Evolutionary conservation across 1,139 yeast species (phyloP).

Genomic region (Protomyces inundatus): DNA sequence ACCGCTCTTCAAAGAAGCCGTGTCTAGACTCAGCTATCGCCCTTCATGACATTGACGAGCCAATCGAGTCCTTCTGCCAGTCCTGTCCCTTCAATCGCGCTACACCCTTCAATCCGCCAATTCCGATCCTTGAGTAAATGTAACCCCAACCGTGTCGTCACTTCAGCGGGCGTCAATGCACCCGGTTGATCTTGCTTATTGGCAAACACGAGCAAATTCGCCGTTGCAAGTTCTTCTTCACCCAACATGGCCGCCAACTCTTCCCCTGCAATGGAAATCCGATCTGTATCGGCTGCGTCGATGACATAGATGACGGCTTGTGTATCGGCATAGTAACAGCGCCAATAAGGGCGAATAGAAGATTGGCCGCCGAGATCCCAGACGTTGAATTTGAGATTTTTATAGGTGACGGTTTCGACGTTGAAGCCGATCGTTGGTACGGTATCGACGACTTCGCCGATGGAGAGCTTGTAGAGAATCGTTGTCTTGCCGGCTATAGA

Average conservation of each 20-base stretch:
- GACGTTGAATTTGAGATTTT: conserved; percentile 80
- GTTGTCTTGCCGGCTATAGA: conserved; percentile 78
- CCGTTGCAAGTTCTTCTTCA: conserved; percentile 85
- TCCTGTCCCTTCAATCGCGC: conserved; percentile 91
- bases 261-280: conserved; percentile 79
- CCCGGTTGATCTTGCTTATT: conserved; percentile 97
- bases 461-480: conserved; percentile 67
- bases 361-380: conserved; percentile 95
- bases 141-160: conserved; percentile 75
- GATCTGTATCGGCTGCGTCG: conserved; percentile 92
- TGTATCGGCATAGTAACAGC: conserved; percentile 74
- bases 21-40: conserved; percentile 35
- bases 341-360: conserved; percentile 94
- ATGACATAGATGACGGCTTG: conserved; percentile 69
- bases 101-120: conserved; percentile 96
- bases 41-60: conserved; percentile 88
- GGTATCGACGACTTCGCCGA: conserved; percentile 26
- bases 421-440: conserved; percentile 75
- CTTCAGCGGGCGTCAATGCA: conserved; percentile 91
- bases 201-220: conserved; percentile 90
- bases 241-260: conserved; percentile 86
- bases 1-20: no score
- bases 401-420: conserved; percentile 87
- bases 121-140: conserved; percentile 90
- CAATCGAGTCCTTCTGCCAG: conserved; percentile 84